Conservation (phyloP, 2,329 filamentous ascomycete genomes). For the Paecilomyces sp. region DNA sequence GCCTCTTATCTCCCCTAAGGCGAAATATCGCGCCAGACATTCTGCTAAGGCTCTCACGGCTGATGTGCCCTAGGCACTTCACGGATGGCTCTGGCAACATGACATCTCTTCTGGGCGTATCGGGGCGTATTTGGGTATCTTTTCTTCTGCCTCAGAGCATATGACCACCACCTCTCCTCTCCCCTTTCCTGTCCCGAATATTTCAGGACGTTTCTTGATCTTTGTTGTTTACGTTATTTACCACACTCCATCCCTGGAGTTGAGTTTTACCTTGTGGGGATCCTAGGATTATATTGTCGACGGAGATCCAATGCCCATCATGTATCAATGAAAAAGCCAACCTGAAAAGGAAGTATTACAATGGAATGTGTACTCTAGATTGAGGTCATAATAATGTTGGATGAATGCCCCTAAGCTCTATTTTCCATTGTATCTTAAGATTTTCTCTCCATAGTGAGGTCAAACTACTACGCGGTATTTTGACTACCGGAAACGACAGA, state of each 20-base stretch:
- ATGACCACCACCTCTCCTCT: slow-evolving; percentile 21
- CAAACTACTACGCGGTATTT: background rate
- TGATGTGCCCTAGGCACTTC: background rate
- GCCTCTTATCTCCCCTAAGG: background rate
- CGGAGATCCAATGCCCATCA: background rate
- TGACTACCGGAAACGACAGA: background rate
- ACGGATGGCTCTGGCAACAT: background rate
- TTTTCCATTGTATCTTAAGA: no score
- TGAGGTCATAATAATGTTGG: background rate
- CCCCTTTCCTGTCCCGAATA: slow-evolving; percentile 13
- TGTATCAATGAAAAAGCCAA: background rate
- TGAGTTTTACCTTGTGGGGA: background rate
- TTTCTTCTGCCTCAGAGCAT: slow-evolving; percentile 8
- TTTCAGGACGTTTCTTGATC: slow-evolving; percentile 7
- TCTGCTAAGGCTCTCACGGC: background rate
- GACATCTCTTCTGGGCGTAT: background rate
- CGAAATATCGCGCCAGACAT: background rate
- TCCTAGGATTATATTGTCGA: background rate
- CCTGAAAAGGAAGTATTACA: background rate
- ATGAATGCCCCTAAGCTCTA: background rate
- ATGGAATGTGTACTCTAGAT: background rate
- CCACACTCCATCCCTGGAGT: background rate
- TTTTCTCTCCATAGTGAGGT: background rate
- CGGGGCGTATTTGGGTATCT: slow-evolving; percentile 11
- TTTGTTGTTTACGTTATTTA: slow-evolving; percentile 2